These are phyloP conservation scores for Myriosclerotinia curreyana DNA, from an alignment of 2,329 filamentous ascomycete species.

Conservation along the genomic window DNA sequence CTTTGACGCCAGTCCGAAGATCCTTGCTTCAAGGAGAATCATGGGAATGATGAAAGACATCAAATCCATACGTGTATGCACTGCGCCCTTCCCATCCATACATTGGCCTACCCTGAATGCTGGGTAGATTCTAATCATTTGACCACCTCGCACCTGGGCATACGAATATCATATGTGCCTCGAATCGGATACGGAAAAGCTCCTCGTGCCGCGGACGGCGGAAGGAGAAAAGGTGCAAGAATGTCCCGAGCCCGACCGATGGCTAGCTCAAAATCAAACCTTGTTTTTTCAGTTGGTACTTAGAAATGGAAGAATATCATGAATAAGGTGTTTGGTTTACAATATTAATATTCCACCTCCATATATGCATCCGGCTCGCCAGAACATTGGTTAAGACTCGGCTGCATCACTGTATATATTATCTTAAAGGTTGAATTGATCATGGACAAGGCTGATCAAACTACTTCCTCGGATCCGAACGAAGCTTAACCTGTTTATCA, in stretches of 20 bases:
- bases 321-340: background rate
- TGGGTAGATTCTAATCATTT: conserved; percentile 15
- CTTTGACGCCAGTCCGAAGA: background rate
- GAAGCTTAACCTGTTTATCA: background rate
- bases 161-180: conserved; percentile 6
- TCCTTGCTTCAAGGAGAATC: conserved; percentile 5
- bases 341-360: background rate
- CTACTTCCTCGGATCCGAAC: background rate
- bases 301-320: conserved; percentile 1
- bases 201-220: background rate
- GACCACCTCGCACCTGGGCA: conserved; percentile 2
- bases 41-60: background rate
- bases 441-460: background rate
- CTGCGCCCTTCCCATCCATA: conserved; percentile 13
- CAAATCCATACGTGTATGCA: background rate
- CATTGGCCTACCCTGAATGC: conserved; percentile 12
- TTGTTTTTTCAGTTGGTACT: conserved; percentile 3
- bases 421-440: background rate
- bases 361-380: conserved; percentile 1
- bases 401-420: background rate
- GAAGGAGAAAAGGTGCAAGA: background rate
- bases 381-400: background rate
- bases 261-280: background rate
- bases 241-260: background rate
- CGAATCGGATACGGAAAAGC: background rate